phyloP scores from a whole-genome alignment of 805 yeast species.

The Hanseniaspora vineae region DNA sequence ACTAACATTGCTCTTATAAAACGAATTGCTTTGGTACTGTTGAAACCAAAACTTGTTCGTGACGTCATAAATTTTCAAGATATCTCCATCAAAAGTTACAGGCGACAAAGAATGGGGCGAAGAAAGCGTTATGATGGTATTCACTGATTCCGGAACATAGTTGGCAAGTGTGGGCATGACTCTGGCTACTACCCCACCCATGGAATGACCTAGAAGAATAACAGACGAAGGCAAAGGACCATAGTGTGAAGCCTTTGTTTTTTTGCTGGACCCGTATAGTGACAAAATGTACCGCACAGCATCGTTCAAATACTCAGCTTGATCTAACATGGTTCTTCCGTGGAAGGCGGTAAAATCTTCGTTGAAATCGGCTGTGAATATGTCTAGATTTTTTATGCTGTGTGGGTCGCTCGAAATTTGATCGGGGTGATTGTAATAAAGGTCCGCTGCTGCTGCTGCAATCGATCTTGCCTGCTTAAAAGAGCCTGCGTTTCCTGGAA shows the following conservation, averaged over 20 bases:
- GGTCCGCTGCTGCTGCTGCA: constrained; percentile 66
- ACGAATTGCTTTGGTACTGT: constrained; percentile 30
- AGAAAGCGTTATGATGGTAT: constrained; percentile 73
- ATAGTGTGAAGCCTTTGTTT: constrained; percentile 15
- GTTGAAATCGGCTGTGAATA: constrained; percentile 86
- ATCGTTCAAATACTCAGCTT: constrained; percentile 85
- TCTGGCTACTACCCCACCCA: constrained; percentile 95
- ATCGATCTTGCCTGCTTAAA: constrained; percentile 80
- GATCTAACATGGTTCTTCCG: constrained; percentile 85
- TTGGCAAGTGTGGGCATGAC: constrained; percentile 72
- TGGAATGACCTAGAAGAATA: constrained; percentile 77
- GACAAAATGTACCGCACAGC: constrained; percentile 67
- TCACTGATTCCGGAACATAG: constrained; percentile 57
- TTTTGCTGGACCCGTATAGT: constrained; percentile 32
- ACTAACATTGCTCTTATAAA: constrained; percentile 35
- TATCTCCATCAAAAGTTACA: constrained; percentile 83
- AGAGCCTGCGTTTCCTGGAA: constrained; percentile 97
- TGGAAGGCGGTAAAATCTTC: constrained; percentile 95
- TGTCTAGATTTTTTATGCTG: constrained; percentile 47
- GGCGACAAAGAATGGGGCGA: constrained; percentile 93
- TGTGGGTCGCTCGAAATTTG: constrained; percentile 13
- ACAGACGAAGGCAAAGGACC: constrained; percentile 48
- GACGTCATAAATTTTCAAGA: constrained; percentile 58
- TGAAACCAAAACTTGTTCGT: constrained; percentile 72
- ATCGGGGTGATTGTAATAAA: constrained; percentile 29